These are phyloP conservation scores for Solanum appendiculatum DNA, from an alignment of 257 asterid genomes.

Conservation along the genomic window DNA sequence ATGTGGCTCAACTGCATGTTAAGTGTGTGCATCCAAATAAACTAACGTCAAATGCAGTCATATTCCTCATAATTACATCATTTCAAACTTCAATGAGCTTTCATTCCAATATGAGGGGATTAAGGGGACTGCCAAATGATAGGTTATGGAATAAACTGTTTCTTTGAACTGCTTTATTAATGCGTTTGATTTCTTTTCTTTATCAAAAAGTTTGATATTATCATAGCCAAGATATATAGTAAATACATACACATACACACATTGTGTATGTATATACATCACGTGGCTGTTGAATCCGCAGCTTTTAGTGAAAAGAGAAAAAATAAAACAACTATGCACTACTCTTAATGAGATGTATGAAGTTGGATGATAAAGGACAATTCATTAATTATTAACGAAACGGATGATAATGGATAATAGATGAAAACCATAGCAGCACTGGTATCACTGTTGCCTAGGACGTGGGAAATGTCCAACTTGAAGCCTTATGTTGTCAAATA, in stretches of 20 bases:
- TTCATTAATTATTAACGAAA: not conserved
- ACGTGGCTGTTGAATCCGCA: not conserved
- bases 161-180: not conserved
- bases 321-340: not conserved
- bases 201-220: not conserved
- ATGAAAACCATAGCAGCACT: not conserved
- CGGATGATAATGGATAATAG: not conserved
- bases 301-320: not conserved
- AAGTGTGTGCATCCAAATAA: not conserved
- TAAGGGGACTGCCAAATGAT: not conserved
- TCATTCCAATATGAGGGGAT: not conserved
- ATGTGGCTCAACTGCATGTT: not conserved
- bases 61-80: not conserved
- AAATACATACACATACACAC: not conserved
- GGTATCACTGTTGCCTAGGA: not conserved
- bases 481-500: not conserved
- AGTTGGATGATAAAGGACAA: not conserved
- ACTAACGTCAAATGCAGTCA: not conserved
- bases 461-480: not conserved
- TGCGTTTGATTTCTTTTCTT: conserved; percentile 15
- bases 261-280: not conserved
- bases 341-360: not conserved
- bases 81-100: not conserved
- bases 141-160: not conserved
- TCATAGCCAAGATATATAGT: not conserved